Percentiles rank a stretch among this genome's conserved stretches.
Evolutionary conservation across 2,329 filamentous ascomycete genomes (phyloP).

Genomic region (Didymella arachidicola): DNA sequence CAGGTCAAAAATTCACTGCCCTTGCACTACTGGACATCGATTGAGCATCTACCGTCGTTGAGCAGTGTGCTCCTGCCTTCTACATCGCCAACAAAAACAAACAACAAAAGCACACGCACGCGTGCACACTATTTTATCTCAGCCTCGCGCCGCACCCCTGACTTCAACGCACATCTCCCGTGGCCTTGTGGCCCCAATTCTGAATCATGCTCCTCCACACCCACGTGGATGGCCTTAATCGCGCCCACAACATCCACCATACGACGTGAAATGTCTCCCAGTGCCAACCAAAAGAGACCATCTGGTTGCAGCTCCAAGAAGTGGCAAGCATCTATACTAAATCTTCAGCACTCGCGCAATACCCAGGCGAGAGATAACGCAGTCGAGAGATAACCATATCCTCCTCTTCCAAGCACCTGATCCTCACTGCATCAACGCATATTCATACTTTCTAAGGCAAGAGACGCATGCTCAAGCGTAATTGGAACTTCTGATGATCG

Average conservation of each 20-base stretch:
- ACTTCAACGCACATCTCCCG: slow-evolving; percentile 17
- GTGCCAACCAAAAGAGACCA: too few relatives aligned
- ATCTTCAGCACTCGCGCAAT: too few relatives aligned
- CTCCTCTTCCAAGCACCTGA: too few relatives aligned
- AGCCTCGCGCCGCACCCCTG: slow-evolving; percentile 8
- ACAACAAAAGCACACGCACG: neutral
- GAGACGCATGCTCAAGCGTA: too few relatives aligned
- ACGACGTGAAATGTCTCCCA: too few relatives aligned
- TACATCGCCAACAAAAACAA: neutral
- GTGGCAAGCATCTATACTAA: too few relatives aligned
- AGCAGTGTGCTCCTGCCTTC: neutral
- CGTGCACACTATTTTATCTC: neutral
- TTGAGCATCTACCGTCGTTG: neutral
- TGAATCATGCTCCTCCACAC: slow-evolving; percentile 7
- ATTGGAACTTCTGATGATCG: too few relatives aligned
- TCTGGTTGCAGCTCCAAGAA: too few relatives aligned
- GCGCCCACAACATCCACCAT: neutral
- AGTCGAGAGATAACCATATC: too few relatives aligned
- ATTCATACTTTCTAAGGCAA: too few relatives aligned
- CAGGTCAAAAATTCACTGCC: neutral
- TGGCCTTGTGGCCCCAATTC: neutral
- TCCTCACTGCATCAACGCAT: too few relatives aligned
- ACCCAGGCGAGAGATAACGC: too few relatives aligned
- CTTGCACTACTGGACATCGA: neutral
- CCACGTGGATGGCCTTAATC: slow-evolving; percentile 7